phyloP scores from a whole-genome alignment of 192 early-diverging fungal genomes.

The Coemansia sp. region DNA sequence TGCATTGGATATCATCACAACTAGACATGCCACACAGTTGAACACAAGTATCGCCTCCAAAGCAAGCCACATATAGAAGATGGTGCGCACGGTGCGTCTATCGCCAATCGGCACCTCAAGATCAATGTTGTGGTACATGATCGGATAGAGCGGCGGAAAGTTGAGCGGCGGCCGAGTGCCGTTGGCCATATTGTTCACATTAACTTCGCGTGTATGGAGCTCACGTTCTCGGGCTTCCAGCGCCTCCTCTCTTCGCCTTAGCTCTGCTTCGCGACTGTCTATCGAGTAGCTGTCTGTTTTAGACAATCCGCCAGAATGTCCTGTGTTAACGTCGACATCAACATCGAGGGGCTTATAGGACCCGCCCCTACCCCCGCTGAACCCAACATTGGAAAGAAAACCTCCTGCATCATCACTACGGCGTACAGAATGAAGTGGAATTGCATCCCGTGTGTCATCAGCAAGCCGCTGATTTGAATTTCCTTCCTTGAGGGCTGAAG shows the following conservation, averaged over 20 bases:
- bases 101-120: conserved; percentile 68
- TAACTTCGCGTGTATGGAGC: conserved; percentile 64
- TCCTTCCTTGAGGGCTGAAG: conserved; percentile 15
- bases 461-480: conserved; percentile 10
- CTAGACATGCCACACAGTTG: conserved; percentile 78
- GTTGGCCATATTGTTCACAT: conserved; percentile 54
- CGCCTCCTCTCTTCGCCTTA: conserved; percentile 70
- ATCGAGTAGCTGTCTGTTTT: conserved; percentile 22
- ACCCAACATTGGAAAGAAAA: conserved; percentile 31
- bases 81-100: conserved; percentile 62
- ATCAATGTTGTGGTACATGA: conserved; percentile 80
- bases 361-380: conserved; percentile 21
- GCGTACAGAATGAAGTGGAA: conserved; percentile 44
- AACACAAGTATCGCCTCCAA: conserved; percentile 68
- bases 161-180: conserved; percentile 73
- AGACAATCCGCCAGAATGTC: conserved; percentile 13
- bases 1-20: conserved; percentile 68
- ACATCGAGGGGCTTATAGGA: conserved; percentile 41
- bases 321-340: conserved; percentile 19
- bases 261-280: conserved; percentile 66
- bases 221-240: conserved; percentile 75
- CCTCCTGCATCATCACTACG: conserved; percentile 41
- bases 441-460: conserved; percentile 32
- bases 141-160: conserved; percentile 80
- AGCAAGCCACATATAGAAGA: conserved; percentile 75